Base-by-base conservation (phyloP, 2,329 filamentous ascomycete genomes). In the Diaporthe caulivora region DNA sequence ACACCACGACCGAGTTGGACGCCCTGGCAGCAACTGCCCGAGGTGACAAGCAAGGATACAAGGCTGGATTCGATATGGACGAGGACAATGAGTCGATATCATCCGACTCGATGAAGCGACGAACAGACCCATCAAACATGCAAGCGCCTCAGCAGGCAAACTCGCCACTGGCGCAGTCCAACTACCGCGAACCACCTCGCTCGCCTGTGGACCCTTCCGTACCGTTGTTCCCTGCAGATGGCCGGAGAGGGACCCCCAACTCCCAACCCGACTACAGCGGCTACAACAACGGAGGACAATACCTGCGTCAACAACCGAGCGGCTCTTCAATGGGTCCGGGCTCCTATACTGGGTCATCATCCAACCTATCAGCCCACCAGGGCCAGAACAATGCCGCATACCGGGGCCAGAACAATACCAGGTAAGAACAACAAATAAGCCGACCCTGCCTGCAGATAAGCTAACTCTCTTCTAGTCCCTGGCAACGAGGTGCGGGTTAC, bases 11-110 rank as follows among this genome's bases (percentile, higher is more conserved):
- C 10, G 95, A 98, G 84, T 89, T 98, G 67, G 95, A 98, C 82
- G 95, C 95, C 11, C 86, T 98, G 72, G 95, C 94, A 76, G 94
- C 94, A 21, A 97, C 95, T 7, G 95, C 95, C 44, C 92, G 95
- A 80, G 95, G 95, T 73, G 95, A 97, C 81, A 94, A 94, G 83
- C 80, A 81, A 70, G 88, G 88, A 60, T 88, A 89, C 75, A 88
- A 88, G 76, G 85, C 87, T 73, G 86, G 86, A 42, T 85, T 91
- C 37, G 91, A 92, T 73, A 88, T 94, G 74, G 92, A 95, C 73
- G 93, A 95, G 73, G 93, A 95, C 73, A 90, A 90, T 58, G 90
- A 92, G 58, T 92, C 91, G 37, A 90, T 91, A 82, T 91, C 90
- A 5, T 90, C 90, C 26, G 88, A 87, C 49, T 90, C 91, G 13